Evolutionary conservation across 345 rosid genomes (phyloP).

Genomic region (Brassica rapa): DNA sequence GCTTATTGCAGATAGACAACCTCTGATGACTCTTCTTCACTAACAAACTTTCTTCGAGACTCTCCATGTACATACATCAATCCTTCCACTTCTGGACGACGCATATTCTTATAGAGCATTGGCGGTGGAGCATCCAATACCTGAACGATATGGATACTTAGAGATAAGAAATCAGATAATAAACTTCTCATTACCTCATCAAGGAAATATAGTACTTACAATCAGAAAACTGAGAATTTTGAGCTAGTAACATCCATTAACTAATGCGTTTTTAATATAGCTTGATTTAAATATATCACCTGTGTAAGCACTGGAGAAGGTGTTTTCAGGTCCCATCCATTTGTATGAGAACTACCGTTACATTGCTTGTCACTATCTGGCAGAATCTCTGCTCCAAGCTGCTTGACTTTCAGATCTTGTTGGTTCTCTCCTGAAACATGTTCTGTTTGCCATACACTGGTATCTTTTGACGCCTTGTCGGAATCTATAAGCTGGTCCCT

Average conservation of each 20-base stretch:
- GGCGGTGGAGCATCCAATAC: constrained; percentile 71
- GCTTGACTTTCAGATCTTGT: constrained; percentile 51
- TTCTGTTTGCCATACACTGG: constrained; percentile 53
- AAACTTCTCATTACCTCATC: constrained; percentile 4
- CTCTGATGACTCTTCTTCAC: constrained; percentile 76
- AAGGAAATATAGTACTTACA: neutral
- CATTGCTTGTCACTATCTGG: constrained; percentile 54
- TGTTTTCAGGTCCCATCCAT: constrained; percentile 60
- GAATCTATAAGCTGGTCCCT: constrained; percentile 45
- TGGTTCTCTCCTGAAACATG: constrained; percentile 50
- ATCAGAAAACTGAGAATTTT: neutral
- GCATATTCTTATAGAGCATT: constrained; percentile 57
- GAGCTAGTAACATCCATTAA: constrained; percentile 17
- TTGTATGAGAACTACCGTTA: constrained; percentile 52
- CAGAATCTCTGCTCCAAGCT: constrained; percentile 42
- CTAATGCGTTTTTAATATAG: constrained; percentile 17
- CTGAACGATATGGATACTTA: constrained; percentile 48
- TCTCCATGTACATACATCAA: constrained; percentile 61
- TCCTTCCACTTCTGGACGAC: constrained; percentile 46
- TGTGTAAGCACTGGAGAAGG: constrained; percentile 78
- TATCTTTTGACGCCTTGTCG: constrained; percentile 49
- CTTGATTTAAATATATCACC: constrained; percentile 44
- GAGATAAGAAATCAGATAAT: constrained; percentile 17
- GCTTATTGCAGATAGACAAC: constrained; percentile 40
- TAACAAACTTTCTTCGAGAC: constrained; percentile 57